Conservation (phyloP, 2,329 filamentous ascomycete genomes). For the Aspergillus jensenii region DNA sequence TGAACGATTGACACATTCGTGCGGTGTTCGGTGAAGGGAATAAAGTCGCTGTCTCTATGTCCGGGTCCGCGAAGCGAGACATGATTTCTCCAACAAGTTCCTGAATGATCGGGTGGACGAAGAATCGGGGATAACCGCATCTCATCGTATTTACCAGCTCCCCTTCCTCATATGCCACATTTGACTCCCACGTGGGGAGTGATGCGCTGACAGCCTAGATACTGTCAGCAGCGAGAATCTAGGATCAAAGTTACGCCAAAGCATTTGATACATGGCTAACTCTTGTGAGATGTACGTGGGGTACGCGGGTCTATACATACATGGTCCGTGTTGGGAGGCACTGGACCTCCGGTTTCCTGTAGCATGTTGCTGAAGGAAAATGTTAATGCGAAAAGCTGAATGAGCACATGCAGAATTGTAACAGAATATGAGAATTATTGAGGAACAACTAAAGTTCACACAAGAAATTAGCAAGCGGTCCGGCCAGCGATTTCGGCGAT, state of each 20-base stretch:
- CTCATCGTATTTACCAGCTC: conserved; percentile 81
- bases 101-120: conserved; percentile 80
- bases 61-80: conserved; percentile 54
- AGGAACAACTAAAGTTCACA: not conserved
- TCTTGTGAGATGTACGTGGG: conserved; percentile 14
- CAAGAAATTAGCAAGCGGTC: not conserved
- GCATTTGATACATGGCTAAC: not conserved
- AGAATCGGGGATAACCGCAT: conserved; percentile 93
- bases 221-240: not conserved
- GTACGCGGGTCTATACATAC: conserved; percentile 51
- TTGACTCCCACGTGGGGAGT: conserved; percentile 86
- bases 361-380: conserved; percentile 30
- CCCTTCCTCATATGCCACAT: conserved; percentile 92
- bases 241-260: not conserved
- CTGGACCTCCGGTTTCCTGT: conserved; percentile 63
- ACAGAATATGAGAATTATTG: not conserved
- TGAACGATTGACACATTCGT: conserved; percentile 72
- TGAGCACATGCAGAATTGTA: not conserved
- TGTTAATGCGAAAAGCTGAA: not conserved
- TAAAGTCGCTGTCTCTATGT: conserved; percentile 69
- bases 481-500: conserved; percentile 20
- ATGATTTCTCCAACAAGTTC: conserved; percentile 70
- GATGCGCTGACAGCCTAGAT: conserved; percentile 92
- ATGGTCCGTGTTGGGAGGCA: conserved; percentile 76
- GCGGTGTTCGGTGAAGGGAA: conserved; percentile 74